A percentile compares a stretch with the other conserved stretches of the same genome.
phyloP scores from a whole-genome alignment of 169 alveolate species.

The Plasmodium inui region DNA sequence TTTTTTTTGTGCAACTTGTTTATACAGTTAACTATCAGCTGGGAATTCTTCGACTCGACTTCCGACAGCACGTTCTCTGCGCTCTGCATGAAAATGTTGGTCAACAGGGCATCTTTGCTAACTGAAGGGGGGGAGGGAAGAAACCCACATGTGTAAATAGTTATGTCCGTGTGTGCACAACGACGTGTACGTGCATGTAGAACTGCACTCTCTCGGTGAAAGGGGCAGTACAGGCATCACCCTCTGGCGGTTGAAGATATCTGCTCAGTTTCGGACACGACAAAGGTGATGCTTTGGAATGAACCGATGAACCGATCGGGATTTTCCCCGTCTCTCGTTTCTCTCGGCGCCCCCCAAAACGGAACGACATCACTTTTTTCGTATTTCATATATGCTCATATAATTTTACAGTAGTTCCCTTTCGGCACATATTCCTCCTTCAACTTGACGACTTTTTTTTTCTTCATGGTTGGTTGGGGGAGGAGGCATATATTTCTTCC shows the following conservation, averaged over 20 bases:
- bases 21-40: constrained; percentile 43
- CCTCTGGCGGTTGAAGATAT: background rate
- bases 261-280: background rate
- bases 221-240: background rate
- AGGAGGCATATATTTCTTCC: background rate
- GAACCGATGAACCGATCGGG: background rate
- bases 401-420: constrained; percentile 43
- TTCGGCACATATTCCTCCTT: constrained; percentile 57
- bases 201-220: background rate
- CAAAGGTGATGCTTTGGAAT: background rate
- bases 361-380: background rate
- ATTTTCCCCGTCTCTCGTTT: background rate
- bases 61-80: background rate
- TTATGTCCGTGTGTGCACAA: background rate
- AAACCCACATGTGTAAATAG: background rate
- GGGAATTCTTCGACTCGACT: constrained; percentile 34
- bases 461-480: constrained; percentile 32
- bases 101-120: constrained; percentile 43
- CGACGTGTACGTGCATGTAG: background rate
- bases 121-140: background rate
- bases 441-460: constrained; percentile 59
- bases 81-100: constrained; percentile 18
- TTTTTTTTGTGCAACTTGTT: constrained; percentile 53
- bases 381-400: background rate
- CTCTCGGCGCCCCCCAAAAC: background rate